These are phyloP conservation scores for Liquidambar formosana DNA, from an alignment of 164 flowering plant genomes.

Conservation along the genomic window DNA sequence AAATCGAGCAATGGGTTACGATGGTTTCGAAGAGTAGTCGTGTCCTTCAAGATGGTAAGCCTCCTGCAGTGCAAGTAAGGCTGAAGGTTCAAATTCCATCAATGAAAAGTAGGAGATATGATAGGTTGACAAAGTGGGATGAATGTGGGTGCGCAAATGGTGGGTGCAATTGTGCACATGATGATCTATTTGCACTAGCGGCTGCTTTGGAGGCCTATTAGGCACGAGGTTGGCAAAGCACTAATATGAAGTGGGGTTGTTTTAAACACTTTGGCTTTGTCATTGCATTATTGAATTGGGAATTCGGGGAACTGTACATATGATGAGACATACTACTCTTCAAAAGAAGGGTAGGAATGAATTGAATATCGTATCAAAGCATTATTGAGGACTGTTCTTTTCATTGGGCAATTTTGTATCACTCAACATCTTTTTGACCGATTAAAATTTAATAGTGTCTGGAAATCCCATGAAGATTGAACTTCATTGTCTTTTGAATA, in stretches of 20 bases:
- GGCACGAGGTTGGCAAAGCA: neutral
- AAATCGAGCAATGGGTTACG: conserved; percentile 45
- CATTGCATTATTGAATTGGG: neutral
- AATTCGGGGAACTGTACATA: too few species aligned
- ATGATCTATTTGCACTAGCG: conserved; percentile 18
- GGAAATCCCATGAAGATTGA: too few species aligned
- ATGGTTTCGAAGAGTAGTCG: conserved; percentile 18
- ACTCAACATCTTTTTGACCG: too few species aligned
- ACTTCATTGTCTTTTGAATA: too few species aligned
- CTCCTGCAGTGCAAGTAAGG: conserved; percentile 28
- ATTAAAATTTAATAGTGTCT: too few species aligned
- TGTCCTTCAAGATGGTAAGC: conserved; percentile 21
- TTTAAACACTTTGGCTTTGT: neutral
- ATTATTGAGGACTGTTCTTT: too few species aligned
- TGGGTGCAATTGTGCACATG: conserved; percentile 20
- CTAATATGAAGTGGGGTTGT: too few species aligned
- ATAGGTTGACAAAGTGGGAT: conserved; percentile 6
- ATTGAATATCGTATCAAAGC: too few species aligned
- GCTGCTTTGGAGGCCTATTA: conserved; percentile 21
- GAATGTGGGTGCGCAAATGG: conserved; percentile 29
- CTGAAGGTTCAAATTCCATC: conserved; percentile 19
- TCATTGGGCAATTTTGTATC: too few species aligned
- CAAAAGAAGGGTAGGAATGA: too few species aligned
- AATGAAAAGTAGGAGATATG: conserved; percentile 5
- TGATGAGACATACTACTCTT: too few species aligned